These are phyloP conservation scores for Hypoxylon fragiforme DNA, from an alignment of 495 filamentous ascomycete species.

Conservation along the genomic window DNA sequence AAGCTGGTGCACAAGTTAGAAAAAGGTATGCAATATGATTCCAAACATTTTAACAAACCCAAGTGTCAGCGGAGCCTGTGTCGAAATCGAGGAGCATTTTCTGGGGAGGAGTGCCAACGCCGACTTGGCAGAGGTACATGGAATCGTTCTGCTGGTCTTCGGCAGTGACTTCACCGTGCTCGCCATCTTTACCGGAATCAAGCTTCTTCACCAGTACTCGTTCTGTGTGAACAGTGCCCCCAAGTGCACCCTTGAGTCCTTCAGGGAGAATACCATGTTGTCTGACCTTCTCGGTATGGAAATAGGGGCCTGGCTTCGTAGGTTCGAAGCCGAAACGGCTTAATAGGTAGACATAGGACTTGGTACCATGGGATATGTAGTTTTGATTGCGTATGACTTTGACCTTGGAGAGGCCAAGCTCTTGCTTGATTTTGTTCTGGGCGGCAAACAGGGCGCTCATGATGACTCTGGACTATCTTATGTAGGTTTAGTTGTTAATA, in stretches of 20 bases:
- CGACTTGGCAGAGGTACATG: constrained; percentile 67
- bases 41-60: constrained; percentile 55
- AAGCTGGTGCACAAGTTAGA: constrained; percentile 48
- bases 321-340: constrained; percentile 72
- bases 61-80: constrained; percentile 76
- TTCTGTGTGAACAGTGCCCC: constrained; percentile 50
- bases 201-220: constrained; percentile 57
- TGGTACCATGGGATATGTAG: constrained; percentile 67
- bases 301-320: constrained; percentile 71
- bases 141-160: constrained; percentile 76
- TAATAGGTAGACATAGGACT: constrained; percentile 71
- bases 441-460: constrained; percentile 40
- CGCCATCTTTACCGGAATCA: constrained; percentile 19
- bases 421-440: constrained; percentile 40
- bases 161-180: constrained; percentile 62
- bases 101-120: constrained; percentile 71
- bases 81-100: constrained; percentile 72
- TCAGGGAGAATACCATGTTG: constrained; percentile 39
- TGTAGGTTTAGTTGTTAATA: neutral
- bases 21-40: neutral
- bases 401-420: constrained; percentile 53
- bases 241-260: constrained; percentile 40
- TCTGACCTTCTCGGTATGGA: constrained; percentile 46
- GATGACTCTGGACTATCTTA: constrained; percentile 6
- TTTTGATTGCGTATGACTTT: constrained; percentile 59